phyloP scores from a whole-genome alignment of 148 eudicot genomes.

The Dysphania ambrosioides region DNA sequence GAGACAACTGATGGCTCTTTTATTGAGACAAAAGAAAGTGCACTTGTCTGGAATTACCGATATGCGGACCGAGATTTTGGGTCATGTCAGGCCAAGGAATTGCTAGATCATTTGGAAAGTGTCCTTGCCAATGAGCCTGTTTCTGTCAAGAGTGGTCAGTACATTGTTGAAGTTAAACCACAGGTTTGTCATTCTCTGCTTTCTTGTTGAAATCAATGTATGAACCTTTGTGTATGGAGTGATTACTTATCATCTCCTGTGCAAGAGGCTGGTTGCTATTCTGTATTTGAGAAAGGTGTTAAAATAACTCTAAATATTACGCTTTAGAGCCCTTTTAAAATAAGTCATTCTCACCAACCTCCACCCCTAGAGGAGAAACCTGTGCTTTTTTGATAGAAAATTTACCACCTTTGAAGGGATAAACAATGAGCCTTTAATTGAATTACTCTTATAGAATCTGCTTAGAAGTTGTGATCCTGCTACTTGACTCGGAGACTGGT shows the following conservation, averaged over 20 bases:
- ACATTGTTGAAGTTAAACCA: conserved; percentile 77
- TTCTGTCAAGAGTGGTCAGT: conserved; percentile 69
- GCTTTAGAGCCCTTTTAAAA: no score
- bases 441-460: no score
- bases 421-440: no score
- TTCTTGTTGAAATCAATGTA: neutral
- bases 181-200: conserved; percentile 44
- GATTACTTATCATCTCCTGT: neutral
- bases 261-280: neutral
- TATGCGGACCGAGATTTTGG: conserved; percentile 75
- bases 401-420: no score
- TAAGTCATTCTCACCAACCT: no score
- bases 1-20: conserved; percentile 78
- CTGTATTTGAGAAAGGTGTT: neutral
- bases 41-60: conserved; percentile 68
- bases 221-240: neutral
- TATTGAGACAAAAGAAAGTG: conserved; percentile 62
- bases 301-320: neutral
- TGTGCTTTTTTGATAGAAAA: no score
- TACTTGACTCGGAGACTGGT: neutral
- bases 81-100: conserved; percentile 70
- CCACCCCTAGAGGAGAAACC: no score
- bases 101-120: conserved; percentile 72
- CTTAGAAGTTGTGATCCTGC: no score
- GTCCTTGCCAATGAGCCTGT: conserved; percentile 83